These are phyloP conservation scores for Vigna nakashimae DNA, from an alignment of 306 rosid species.

Conservation along the genomic window DNA sequence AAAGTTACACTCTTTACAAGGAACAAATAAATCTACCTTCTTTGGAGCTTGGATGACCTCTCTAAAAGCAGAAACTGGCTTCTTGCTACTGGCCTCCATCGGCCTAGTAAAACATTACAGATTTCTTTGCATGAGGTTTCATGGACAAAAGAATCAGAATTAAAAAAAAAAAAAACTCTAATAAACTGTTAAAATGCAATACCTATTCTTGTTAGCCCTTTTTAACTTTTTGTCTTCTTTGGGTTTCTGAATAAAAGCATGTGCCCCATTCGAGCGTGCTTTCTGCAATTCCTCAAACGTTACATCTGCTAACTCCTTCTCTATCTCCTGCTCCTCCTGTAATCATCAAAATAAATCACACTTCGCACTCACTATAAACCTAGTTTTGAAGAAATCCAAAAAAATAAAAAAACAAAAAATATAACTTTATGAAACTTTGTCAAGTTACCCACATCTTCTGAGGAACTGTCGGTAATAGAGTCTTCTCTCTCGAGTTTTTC, in stretches of 20 bases:
- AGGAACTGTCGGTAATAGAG: constrained; percentile 46
- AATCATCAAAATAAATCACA: constrained; percentile 28
- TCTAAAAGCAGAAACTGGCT: constrained; percentile 75
- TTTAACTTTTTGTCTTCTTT: constrained; percentile 58
- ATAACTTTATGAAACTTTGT: not conserved
- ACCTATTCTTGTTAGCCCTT: constrained; percentile 90
- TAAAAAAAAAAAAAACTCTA: not conserved
- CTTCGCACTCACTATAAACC: not conserved
- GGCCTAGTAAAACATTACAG: constrained; percentile 64
- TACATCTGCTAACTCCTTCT: constrained; percentile 77
- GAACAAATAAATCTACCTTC: constrained; percentile 54
- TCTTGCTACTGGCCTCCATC: constrained; percentile 84
- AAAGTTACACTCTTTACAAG: constrained; percentile 10
- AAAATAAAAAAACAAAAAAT: not conserved
- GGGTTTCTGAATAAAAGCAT: constrained; percentile 50
- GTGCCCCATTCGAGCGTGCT: constrained; percentile 81
- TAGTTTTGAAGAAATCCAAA: not conserved
- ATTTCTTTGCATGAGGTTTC: constrained; percentile 29
- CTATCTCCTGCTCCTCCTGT: constrained; percentile 78
- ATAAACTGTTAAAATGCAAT: not conserved
- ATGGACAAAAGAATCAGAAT: not conserved
- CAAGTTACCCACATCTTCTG: constrained; percentile 51
- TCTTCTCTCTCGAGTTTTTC: constrained; percentile 43
- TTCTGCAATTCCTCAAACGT: constrained; percentile 86
- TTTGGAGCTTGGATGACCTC: constrained; percentile 84